Percentiles rank a stretch among this genome's conserved stretches.
Evolutionary conservation across 345 rosid genomes (phyloP).

Genomic region (Leavenworthia alabamica): DNA sequence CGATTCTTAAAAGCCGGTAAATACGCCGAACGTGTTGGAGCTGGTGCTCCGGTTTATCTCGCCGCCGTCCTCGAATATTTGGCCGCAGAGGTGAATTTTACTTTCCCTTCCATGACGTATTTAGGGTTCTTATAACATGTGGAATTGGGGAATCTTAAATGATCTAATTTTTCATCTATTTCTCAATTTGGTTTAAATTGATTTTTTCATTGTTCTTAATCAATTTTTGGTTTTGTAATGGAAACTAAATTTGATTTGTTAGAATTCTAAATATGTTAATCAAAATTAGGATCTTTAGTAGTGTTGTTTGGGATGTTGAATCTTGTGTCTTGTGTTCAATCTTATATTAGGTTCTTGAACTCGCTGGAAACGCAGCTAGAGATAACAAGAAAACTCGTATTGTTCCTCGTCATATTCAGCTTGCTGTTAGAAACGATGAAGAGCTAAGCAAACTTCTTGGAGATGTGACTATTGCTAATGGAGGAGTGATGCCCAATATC

Average conservation of each 20-base stretch:
- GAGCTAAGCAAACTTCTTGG: conserved; percentile 96
- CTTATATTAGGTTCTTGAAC: conserved; percentile 69
- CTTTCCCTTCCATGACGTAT: neutral
- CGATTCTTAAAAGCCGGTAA: conserved; percentile 91
- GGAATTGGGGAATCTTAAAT: neutral
- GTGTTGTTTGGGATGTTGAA: neutral
- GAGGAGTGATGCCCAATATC: conserved; percentile 96
- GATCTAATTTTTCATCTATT: neutral
- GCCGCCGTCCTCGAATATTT: conserved; percentile 94
- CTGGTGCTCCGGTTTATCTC: conserved; percentile 92
- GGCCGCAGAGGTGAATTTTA: conserved; percentile 69
- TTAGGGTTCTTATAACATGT: conserved; percentile 28
- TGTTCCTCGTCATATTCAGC: conserved; percentile 88
- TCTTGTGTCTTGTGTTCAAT: neutral
- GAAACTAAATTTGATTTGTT: neutral
- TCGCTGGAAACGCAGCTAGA: conserved; percentile 85
- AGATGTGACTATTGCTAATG: conserved; percentile 89
- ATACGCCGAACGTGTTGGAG: conserved; percentile 94
- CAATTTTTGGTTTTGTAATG: neutral
- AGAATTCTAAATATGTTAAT: neutral
- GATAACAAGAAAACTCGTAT: conserved; percentile 91
- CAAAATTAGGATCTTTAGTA: neutral
- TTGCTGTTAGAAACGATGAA: conserved; percentile 85
- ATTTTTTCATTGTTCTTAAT: neutral
- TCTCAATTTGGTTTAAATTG: no score